These are phyloP conservation scores for Paramecium sexaurelia DNA, from an alignment of 73 alveolate genomes.

Conservation along the genomic window DNA sequence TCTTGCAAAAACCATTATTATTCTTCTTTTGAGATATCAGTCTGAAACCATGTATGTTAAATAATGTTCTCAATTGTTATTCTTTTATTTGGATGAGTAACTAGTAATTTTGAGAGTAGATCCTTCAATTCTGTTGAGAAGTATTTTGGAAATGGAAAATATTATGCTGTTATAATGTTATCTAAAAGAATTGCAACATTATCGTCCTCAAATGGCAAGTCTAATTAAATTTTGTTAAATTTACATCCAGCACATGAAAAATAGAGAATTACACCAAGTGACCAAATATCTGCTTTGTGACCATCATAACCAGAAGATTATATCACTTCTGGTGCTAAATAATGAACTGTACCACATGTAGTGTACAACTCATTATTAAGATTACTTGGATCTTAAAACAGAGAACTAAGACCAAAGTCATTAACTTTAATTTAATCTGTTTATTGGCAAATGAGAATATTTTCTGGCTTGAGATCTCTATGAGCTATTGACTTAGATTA, in stretches of 20 bases:
- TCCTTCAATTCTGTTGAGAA: slow-evolving; percentile 57
- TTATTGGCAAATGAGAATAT: slow-evolving; percentile 82
- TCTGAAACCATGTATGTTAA: slow-evolving; percentile 66
- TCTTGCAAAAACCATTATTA: slow-evolving; percentile 20
- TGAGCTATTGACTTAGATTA: slow-evolving; percentile 72
- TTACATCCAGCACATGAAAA: slow-evolving; percentile 66
- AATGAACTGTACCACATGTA: slow-evolving; percentile 75
- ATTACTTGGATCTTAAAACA: slow-evolving; percentile 58
- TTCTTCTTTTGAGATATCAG: slow-evolving; percentile 62
- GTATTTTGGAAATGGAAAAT: slow-evolving; percentile 60
- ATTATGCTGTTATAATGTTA: slow-evolving; percentile 56
- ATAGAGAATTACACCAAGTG: slow-evolving; percentile 66
- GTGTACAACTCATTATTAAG: slow-evolving; percentile 61
- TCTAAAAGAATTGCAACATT: slow-evolving; percentile 68
- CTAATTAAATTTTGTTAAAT: neutral
- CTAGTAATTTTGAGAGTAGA: slow-evolving; percentile 16
- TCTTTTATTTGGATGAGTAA: slow-evolving; percentile 62
- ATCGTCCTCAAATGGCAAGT: slow-evolving; percentile 72
- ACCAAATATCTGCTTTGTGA: slow-evolving; percentile 74
- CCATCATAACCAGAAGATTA: slow-evolving; percentile 70
- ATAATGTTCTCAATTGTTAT: slow-evolving; percentile 37
- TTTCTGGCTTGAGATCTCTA: slow-evolving; percentile 91
- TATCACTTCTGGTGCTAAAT: slow-evolving; percentile 72
- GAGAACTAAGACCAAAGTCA: slow-evolving; percentile 89
- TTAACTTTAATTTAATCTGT: slow-evolving; percentile 82